Base-by-base conservation (phyloP, 257 asterid genomes). In the Solanum medicagineum region DNA sequence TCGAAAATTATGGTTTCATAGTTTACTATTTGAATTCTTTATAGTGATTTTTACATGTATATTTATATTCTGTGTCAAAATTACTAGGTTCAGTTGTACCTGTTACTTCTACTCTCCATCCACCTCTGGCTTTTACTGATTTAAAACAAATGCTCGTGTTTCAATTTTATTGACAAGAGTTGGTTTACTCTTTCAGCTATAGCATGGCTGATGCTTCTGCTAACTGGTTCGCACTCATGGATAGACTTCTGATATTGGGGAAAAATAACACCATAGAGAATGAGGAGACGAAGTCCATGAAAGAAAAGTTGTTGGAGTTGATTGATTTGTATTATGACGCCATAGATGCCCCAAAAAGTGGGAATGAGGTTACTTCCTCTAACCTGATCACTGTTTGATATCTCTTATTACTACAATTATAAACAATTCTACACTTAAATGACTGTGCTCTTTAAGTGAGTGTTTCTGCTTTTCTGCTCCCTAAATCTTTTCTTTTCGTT, bases 281-380 rank as follows among this genome's bases (percentile, higher is more conserved):
- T 81, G 84, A 75, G 44, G 24, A 79, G 83, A 79, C 29, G 8
- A 16, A 10, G 29, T 26, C 24, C 22, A 10, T 94, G 81, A 91
- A 54, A 86, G 51, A 20, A 55, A 91, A 89, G 73, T 91, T 95
- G 87, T 84, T 89, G 14, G 81, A 86, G 56, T 88, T 95, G 89
- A 85, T 91, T 24, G 96, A 95, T 87, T 87, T 90, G 83, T 95
- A 95, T 86, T 95, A 95, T 59, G 98, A 95, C n/a, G 97, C 98
- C 44, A 54, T 95, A 85, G 98, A 95, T 84, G 98, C 98, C 54
- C 96, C 98, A 2, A 94, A 95, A 89, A 95, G 92, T 89, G 98
- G 98, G 63, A 92, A 93, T 86, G 93, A 86, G 98, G 98, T 94
- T 17, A 81, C 79, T 83, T 70, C 22, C 42, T 53, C n/a, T 79